Conservation (phyloP, 352 stramenopile genomes). For the Phytophthora pluvialis region DNA sequence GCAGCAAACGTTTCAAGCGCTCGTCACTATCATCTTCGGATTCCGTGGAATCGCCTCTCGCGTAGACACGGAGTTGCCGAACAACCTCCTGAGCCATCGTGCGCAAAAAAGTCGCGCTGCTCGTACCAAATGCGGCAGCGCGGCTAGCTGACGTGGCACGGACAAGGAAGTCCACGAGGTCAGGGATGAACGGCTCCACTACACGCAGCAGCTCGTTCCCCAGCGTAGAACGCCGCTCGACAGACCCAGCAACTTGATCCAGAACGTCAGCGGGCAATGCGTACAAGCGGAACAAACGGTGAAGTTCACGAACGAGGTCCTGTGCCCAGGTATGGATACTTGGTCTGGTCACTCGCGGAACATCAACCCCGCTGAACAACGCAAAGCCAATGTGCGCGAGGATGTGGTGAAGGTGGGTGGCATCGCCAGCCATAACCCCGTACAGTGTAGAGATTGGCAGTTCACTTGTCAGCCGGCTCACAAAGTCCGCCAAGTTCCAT, state of each 20-base stretch:
- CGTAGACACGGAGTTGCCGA: constrained; percentile 41
- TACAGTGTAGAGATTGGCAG: constrained; percentile 60
- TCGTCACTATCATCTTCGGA: constrained; percentile 33
- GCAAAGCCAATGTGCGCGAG: constrained; percentile 63
- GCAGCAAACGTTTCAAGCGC: constrained; percentile 44
- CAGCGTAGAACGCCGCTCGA: constrained; percentile 35
- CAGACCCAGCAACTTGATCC: constrained; percentile 34
- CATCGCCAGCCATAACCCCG: constrained; percentile 53
- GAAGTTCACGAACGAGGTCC: constrained; percentile 54
- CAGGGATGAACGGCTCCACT: constrained; percentile 63
- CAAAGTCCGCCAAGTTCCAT: constrained; percentile 70
- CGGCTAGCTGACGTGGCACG: constrained; percentile 67
- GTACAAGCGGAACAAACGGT: constrained; percentile 44
- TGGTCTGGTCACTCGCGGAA: constrained; percentile 63
- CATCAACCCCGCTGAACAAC: constrained; percentile 64
- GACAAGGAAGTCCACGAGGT: constrained; percentile 64
- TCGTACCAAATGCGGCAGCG: constrained; percentile 50
- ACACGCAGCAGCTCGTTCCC: constrained; percentile 53
- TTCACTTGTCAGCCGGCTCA: constrained; percentile 52
- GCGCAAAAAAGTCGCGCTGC: constrained; percentile 53
- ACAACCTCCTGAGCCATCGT: constrained; percentile 66
- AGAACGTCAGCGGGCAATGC: constrained; percentile 45
- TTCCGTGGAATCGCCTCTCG: constrained; percentile 41
- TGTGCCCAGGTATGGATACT: constrained; percentile 64
- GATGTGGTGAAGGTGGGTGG: constrained; percentile 58